Percentiles rank a stretch among this genome's conserved stretches.
Conservation (phyloP, 2,329 filamentous ascomycete genomes). For the Madurella mycetomatis region DNA sequence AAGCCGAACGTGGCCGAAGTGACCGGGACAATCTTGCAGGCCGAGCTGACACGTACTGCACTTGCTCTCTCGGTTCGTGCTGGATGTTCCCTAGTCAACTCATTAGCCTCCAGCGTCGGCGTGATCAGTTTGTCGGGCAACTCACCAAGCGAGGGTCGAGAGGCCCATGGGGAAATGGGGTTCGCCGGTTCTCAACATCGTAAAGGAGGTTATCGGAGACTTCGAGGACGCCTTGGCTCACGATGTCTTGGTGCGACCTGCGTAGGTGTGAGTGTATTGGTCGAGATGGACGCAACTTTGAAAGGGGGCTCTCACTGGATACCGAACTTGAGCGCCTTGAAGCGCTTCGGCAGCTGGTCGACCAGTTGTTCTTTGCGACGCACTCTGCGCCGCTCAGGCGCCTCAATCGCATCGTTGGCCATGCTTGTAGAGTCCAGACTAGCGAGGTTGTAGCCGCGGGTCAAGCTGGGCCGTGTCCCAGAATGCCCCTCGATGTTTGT, state of each 20-base stretch:
- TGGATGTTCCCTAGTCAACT: slow-evolving; percentile 65
- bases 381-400: neutral
- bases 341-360: slow-evolving; percentile 83
- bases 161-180: slow-evolving; percentile 75
- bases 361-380: slow-evolving; percentile 76
- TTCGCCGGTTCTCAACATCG: slow-evolving; percentile 76
- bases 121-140: neutral
- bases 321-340: slow-evolving; percentile 90
- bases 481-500: slow-evolving; percentile 17
- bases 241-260: slow-evolving; percentile 87
- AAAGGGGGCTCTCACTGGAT: slow-evolving; percentile 63
- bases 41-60: slow-evolving; percentile 82
- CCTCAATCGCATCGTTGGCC: slow-evolving; percentile 1
- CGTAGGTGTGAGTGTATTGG: neutral
- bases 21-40: slow-evolving; percentile 82
- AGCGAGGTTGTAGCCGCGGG: neutral
- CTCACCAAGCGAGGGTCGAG: slow-evolving; percentile 72
- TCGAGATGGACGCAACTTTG: neutral
- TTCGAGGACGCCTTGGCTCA: slow-evolving; percentile 90
- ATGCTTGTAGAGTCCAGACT: neutral
- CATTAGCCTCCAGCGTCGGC: neutral
- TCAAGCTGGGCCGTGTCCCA: slow-evolving; percentile 1
- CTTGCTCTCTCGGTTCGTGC: slow-evolving; percentile 59
- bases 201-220: slow-evolving; percentile 93
- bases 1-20: slow-evolving; percentile 90